Evolutionary conservation across 192 early-diverging fungal genomes (phyloP), one percentile per base, ranked within the genome.

Genomic region (Paraglomus brasilianum): DNA sequence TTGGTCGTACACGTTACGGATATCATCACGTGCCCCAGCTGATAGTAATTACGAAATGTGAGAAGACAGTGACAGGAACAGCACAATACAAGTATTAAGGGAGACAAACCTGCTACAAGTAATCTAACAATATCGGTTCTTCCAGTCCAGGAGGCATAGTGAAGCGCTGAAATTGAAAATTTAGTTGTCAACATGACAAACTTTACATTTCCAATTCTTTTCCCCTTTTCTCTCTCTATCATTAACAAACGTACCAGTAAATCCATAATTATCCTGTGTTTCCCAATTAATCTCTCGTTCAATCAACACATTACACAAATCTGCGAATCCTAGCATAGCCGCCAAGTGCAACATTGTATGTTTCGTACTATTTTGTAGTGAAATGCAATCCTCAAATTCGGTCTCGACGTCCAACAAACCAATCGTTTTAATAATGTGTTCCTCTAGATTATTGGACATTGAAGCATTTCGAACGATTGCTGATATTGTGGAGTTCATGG

Each of bases 301-400:
- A 6, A 83, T 57, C 17, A 90, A 56, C 3, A 80, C 75, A 19
- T 48, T 46, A 8, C 78, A 56, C 52, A 92, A 64, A n/a, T 73
- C 73, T 30, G 77, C 72, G 69, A 85, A 85, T 4, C 86, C 80
- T 64, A 88, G 70, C 51, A 89, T 76, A 24, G 84, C 82, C 24
- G 83, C 78, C 38, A 89, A 74, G 70, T 92, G 90, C 45, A 92
- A 61, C 64, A 92, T 67, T 2, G 82, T 84, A 55, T 88, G 88
- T 11, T 77, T 69, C 44, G 74, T 75, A 64, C 64, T 58, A 38
- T 81, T 75, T n/a, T 72, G 48, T 14, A 59, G 62, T 11, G 72
- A 67, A 36, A 79, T 76, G 43, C 72, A 61, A 9, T 73, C 46
- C 7, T 63, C 45, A 8, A 63, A 60, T 61, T 66, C 78, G 42